These are phyloP conservation scores for Favolaschia claudopus DNA, from an alignment of 768 basidiomycete species.

Conservation along the genomic window DNA sequence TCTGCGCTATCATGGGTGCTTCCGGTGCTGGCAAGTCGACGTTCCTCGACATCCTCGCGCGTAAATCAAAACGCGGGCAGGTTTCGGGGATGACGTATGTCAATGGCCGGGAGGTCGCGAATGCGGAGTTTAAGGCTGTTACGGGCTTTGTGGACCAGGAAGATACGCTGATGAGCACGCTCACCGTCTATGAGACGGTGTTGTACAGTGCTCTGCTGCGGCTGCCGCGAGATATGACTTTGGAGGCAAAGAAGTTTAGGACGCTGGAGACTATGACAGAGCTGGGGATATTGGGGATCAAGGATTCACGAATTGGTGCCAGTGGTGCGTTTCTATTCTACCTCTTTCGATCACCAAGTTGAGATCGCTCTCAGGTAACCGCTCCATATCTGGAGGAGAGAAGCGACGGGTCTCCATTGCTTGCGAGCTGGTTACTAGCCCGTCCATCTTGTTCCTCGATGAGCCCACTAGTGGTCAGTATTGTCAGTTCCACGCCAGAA, in stretches of 20 bases:
- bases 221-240: conserved; percentile 93
- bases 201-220: conserved; percentile 91
- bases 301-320: conserved; percentile 89
- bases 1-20: conserved; percentile 97
- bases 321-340: conserved; percentile 62
- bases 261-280: conserved; percentile 97
- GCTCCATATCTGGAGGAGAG: conserved; percentile 97
- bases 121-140: conserved; percentile 82
- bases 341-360: background rate
- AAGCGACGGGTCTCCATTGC: conserved; percentile 97
- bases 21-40: conserved; percentile 98
- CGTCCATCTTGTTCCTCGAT: conserved; percentile 94
- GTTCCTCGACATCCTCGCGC: conserved; percentile 93
- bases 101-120: conserved; percentile 81
- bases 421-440: conserved; percentile 96
- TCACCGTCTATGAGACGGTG: conserved; percentile 98
- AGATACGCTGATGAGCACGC: conserved; percentile 94
- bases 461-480: conserved; percentile 92
- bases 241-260: conserved; percentile 93
- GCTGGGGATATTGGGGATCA: conserved; percentile 90
- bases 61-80: conserved; percentile 83
- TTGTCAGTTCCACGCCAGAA: background rate
- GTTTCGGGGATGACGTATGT: conserved; percentile 81
- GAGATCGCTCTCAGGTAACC: conserved; percentile 57
- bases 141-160: conserved; percentile 98